phyloP scores from a whole-genome alignment of 805 yeast genomes.

The Wickerhamia fluorescens region DNA sequence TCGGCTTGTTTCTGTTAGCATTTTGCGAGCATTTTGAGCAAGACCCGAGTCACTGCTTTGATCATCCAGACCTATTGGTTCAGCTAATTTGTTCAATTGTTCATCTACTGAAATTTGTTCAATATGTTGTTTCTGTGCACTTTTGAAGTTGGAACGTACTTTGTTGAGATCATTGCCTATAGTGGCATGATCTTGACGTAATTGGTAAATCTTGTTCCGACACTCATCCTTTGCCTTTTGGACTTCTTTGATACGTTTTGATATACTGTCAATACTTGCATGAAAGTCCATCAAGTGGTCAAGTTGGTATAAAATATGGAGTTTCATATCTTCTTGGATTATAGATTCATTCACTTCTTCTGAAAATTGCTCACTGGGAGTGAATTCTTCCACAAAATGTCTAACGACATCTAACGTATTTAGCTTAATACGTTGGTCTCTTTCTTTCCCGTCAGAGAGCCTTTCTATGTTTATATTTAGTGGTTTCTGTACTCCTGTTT shows the following conservation, averaged over 20 bases:
- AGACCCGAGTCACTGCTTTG: constrained; percentile 1
- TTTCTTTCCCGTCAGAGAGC: constrained; percentile 12
- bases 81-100: constrained; percentile 6
- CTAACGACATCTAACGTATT: constrained; percentile 32
- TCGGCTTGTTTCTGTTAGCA: no score
- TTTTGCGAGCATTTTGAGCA: constrained; percentile 1
- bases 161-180: constrained; percentile 27
- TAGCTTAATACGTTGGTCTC: constrained; percentile 19
- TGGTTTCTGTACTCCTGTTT: constrained; percentile 23
- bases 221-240: constrained; percentile 27
- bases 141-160: constrained; percentile 11
- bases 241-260: constrained; percentile 18
- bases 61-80: constrained; percentile 3
- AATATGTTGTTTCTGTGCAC: no score
- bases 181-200: constrained; percentile 20
- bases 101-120: constrained; percentile 11
- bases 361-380: constrained; percentile 10
- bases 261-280: constrained; percentile 26
- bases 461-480: constrained; percentile 23
- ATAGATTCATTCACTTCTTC: constrained; percentile 12
- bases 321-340: constrained; percentile 25
- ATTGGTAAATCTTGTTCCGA: constrained; percentile 22
- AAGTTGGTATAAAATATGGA: constrained; percentile 21
- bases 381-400: constrained; percentile 22
- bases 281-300: constrained; percentile 27